Percentiles rank a stretch among this genome's conserved stretches.
Conservation (phyloP, 208 protist genomes). For the Naegleria fowleri region DNA sequence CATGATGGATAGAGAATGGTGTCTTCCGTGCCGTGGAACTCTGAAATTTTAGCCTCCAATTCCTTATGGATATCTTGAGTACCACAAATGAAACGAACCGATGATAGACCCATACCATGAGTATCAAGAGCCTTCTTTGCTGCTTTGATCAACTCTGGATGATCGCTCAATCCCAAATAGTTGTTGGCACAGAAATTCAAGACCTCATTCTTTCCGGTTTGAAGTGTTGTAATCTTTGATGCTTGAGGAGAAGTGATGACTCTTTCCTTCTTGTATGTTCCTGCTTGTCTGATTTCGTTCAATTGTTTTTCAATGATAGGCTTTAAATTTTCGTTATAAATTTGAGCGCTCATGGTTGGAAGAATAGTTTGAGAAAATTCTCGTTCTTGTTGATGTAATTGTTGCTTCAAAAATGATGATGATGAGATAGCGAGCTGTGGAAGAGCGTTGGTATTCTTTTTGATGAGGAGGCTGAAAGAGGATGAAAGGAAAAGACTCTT, state of each 20-base stretch:
- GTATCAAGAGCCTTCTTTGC: constrained; percentile 61
- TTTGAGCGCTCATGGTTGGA: background rate
- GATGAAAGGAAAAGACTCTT: background rate
- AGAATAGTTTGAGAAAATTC: background rate
- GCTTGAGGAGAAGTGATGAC: constrained; percentile 62
- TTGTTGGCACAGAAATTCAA: constrained; percentile 83
- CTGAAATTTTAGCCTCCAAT: constrained; percentile 58
- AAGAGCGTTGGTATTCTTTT: background rate
- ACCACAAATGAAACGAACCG: constrained; percentile 79
- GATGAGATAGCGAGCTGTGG: background rate
- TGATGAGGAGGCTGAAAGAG: background rate
- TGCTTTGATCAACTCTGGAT: constrained; percentile 58
- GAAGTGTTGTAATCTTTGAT: constrained; percentile 50
- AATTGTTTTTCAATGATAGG: constrained; percentile 44
- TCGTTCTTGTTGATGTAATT: background rate
- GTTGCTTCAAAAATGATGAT: no score
- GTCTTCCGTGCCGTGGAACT: constrained; percentile 65
- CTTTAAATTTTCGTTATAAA: constrained; percentile 28
- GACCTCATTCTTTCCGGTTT: constrained; percentile 35
- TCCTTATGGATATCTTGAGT: constrained; percentile 66
- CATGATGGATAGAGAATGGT: constrained; percentile 76
- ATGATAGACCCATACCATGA: constrained; percentile 64
- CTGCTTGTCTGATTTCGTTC: constrained; percentile 48
- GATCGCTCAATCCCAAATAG: constrained; percentile 66
- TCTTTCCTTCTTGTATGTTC: constrained; percentile 68